Evolutionary conservation across 345 rosid species (phyloP), one percentile per base, ranked within the genome.

Genomic region (Dimocarpus longan): DNA sequence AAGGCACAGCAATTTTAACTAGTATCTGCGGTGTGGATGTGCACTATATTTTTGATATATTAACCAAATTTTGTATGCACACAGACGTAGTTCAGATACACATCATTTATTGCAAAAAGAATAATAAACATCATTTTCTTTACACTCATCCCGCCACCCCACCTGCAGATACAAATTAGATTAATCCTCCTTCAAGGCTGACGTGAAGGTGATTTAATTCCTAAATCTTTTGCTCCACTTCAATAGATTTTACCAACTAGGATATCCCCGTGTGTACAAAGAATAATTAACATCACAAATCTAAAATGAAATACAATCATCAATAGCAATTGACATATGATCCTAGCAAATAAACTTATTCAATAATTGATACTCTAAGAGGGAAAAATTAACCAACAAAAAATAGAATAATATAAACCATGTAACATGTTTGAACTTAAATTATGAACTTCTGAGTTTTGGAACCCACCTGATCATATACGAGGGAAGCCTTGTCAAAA

Each of bases 401-500:
- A 72, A 22, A 57, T 18, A 39, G 8, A 54, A 66, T 44, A 10
- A n/a, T 50, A 15, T 19, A 42, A 37, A 46, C 52, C 44, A 64
- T 37, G 18, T 15, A 69, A 59, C 19, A 52, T 10, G 42, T 74
- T 21, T 50, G 5, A 52, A 75, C 54, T 52, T n/a, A 48, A 40
- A 78, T 68, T 40, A 46, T 52, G 24, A 28, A 80, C 43, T 28
- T 18, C 15, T 10, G 26, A 42, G 68, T 80, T 70, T 67, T 57
- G 68, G 71, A 56, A 46, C 73, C 62, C 76, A 87, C 97, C 94
- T 92, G 97, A 80, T 92, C 94, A 78, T 91, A 91, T 71, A 78
- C 59, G 78, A 88, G 73, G 76, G 94, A 79, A 75, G 94, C 94
- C 82, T 92, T 91, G 82, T 92, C 97, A 84, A 92, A 92, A 80